Evolutionary conservation across 2,329 filamentous ascomycete species (phyloP), one percentile per base, ranked within the genome.

Genomic region (Karstenula rhodostoma): DNA sequence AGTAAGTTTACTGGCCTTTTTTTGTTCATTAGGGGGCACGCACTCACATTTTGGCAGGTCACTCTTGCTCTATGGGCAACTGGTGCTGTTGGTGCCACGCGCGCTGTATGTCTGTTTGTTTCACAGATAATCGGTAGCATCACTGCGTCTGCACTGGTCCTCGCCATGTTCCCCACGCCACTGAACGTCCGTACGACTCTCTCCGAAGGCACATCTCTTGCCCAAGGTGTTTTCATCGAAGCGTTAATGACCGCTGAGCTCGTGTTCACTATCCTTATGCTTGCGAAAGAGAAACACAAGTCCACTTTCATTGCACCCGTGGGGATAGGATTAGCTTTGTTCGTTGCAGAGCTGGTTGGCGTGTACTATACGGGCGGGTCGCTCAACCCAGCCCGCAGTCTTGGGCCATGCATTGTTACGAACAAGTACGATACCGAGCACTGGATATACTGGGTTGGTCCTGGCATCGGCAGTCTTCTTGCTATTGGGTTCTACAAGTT

Each of bases 231-330:
- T n/a, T 57, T 57, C 32, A 70, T 74, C 29, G 70, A 79, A 44
- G 68, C 69, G 2, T 60, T 78, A 1, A 58, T 78, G 17, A 78
- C 76, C 0, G 72, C 75, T 0, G 69, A 76, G 42, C 60, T 78
- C 53, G 75, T 79, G 40, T 78, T 78, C 50, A 77, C 74, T 1
- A 77, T 79, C 22, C 74, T 77, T 57, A 89, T 92, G 85, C 79
- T 91, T 46, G 89, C 89, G 0, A 86, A 87, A 25, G 89, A 92
- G 74, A 92, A 93, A 79, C 89, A 92, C 70, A 87, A 87, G 64
- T 87, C 86, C 3, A 92, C 90, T 0, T 91, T 86, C 71, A 78
- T 92, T 2, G 90, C 90, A 0, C 90, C 90, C 0, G 79, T 93
- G 3, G 89, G 88, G 13, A 91, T 93, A 68, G 91, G 90, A 1